These are phyloP conservation scores for Fragaria vesca DNA, from an alignment of 306 rosid genomes.

Conservation along the genomic window DNA sequence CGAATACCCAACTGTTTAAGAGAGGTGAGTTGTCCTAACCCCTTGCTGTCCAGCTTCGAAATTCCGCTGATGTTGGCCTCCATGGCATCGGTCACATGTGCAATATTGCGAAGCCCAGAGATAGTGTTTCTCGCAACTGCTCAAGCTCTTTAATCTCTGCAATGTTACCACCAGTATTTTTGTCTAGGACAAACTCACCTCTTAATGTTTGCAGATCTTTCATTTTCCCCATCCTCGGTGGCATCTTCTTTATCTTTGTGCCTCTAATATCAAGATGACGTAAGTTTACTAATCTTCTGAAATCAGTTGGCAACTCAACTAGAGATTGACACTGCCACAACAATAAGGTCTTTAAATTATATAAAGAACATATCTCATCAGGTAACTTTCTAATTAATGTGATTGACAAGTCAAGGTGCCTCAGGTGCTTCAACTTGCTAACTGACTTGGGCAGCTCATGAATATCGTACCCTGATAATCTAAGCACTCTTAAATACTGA, in stretches of 20 bases:
- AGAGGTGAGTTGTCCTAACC: conserved; percentile 18
- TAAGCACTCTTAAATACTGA: neutral
- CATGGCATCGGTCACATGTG: neutral
- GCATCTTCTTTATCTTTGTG: neutral
- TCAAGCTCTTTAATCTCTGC: conserved; percentile 2
- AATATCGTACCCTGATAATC: neutral
- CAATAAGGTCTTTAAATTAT: conserved; percentile 11
- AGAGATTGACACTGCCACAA: too few species aligned
- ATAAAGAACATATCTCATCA: neutral
- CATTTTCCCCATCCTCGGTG: neutral
- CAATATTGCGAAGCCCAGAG: conserved; percentile 7
- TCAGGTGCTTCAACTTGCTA: neutral
- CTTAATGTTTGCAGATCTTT: neutral
- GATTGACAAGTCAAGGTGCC: neutral
- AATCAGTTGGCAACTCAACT: neutral
- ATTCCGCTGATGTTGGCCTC: neutral
- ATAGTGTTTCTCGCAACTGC: conserved; percentile 11
- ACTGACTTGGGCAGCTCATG: neutral
- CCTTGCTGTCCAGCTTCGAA: conserved; percentile 22
- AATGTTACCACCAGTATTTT: neutral
- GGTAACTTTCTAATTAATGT: neutral
- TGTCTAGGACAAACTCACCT: neutral
- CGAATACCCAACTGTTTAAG: accelerated
- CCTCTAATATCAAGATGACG: neutral
- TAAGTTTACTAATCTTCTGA: conserved; percentile 6